Percentiles rank a stretch among this genome's conserved stretches.
Evolutionary conservation across 2,329 filamentous ascomycete genomes (phyloP).

Genomic region (Claviceps digitariae): DNA sequence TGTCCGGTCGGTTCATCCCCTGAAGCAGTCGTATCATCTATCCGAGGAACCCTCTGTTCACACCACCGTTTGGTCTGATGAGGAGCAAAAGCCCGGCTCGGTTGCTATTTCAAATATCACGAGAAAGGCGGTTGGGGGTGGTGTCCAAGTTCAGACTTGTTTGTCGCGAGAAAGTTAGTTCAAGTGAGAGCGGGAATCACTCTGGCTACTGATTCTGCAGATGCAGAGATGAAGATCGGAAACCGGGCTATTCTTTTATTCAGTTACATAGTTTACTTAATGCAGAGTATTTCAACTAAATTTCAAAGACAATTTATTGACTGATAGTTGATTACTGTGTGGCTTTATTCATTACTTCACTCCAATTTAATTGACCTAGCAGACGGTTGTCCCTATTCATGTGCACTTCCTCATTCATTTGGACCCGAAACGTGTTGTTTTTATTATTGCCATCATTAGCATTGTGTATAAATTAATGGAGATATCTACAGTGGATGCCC

Average conservation of each 20-base stretch:
- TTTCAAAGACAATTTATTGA: not conserved
- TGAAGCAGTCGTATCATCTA: not conserved
- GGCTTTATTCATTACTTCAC: not conserved
- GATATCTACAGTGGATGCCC: not conserved
- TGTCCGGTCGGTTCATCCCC: not conserved
- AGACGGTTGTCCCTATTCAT: not conserved
- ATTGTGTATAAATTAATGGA: not conserved
- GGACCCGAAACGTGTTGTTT: not conserved
- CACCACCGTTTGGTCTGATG: constrained; percentile 17
- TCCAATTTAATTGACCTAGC: not conserved
- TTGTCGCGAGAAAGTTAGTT: constrained; percentile 1
- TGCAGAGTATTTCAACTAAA: not conserved
- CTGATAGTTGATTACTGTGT: not conserved
- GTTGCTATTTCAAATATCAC: not conserved
- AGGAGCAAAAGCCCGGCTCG: constrained; percentile 4
- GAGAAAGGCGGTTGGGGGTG: not conserved
- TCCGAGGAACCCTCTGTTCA: constrained; percentile 9
- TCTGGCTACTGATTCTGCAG: not conserved
- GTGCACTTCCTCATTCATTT: not conserved
- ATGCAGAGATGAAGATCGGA: not conserved
- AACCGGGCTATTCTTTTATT: not conserved
- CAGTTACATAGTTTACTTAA: not conserved
- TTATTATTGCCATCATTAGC: not conserved
- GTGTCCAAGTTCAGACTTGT: constrained; percentile 1
- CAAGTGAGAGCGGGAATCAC: not conserved